These are phyloP conservation scores for Themeda triandra DNA, from an alignment of 176 grass and related monocot species.

Conservation along the genomic window DNA sequence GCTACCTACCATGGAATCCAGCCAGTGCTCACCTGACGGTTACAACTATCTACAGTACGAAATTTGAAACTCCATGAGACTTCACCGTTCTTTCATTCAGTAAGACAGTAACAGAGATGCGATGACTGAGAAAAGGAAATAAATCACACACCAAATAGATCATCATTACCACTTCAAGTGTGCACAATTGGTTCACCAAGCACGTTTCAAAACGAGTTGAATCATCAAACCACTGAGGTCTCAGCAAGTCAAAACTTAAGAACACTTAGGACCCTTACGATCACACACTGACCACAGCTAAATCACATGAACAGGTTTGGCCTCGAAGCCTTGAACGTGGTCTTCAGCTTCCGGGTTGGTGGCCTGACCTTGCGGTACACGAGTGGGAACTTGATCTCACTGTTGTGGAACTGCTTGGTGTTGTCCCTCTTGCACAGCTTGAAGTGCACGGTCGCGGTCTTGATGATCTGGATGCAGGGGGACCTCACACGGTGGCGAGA, in stretches of 20 bases:
- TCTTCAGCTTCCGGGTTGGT: slow-evolving; percentile 72
- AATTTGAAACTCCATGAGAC: not conserved
- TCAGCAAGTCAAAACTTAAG: slow-evolving; percentile 27
- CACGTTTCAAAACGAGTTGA: slow-evolving; percentile 15
- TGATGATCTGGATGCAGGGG: slow-evolving; percentile 83
- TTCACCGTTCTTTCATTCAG: not conserved
- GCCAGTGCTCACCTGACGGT: no score
- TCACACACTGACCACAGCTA: not conserved
- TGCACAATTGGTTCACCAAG: slow-evolving; percentile 2
- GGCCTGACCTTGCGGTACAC: slow-evolving; percentile 74
- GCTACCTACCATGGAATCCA: no score
- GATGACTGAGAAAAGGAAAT: no score
- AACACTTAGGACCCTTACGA: not conserved
- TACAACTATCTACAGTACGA: not conserved
- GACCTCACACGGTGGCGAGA: slow-evolving; percentile 75
- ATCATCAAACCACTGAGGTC: slow-evolving; percentile 2
- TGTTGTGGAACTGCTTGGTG: slow-evolving; percentile 88
- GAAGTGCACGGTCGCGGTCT: slow-evolving; percentile 54
- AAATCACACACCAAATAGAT: not conserved
- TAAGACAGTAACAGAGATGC: not conserved
- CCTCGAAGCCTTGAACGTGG: slow-evolving; percentile 73
- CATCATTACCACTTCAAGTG: not conserved
- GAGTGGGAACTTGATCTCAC: slow-evolving; percentile 79
- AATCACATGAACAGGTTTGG: slow-evolving; percentile 73
- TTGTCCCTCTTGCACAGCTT: slow-evolving; percentile 79